Conservation (phyloP, 495 filamentous ascomycete genomes). For the Lentithecium fluviatile region DNA sequence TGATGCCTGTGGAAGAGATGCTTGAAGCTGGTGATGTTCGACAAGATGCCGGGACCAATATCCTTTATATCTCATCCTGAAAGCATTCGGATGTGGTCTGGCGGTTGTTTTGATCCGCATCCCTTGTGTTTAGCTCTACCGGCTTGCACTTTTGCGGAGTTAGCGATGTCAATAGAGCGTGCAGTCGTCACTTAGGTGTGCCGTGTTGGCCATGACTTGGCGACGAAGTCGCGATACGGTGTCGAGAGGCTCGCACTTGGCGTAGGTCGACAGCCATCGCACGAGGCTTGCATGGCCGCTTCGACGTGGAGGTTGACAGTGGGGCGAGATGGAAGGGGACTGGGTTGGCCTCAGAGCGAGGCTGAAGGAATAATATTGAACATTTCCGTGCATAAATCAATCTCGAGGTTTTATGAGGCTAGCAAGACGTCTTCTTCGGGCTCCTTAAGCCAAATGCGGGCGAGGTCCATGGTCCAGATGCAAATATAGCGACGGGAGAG, state of each 20-base stretch:
- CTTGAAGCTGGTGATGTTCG: no score
- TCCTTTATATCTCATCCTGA: background rate
- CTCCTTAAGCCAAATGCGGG: no score
- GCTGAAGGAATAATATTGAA: no score
- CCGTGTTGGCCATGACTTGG: background rate
- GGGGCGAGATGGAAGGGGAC: no score
- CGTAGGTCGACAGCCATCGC: background rate
- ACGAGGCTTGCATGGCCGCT: no score
- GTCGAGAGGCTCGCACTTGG: no score
- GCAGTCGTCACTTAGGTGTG: background rate
- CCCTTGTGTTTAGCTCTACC: background rate
- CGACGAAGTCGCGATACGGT: no score
- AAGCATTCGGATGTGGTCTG: background rate
- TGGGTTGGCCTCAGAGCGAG: no score
- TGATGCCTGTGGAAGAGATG: background rate
- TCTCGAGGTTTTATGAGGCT: background rate
- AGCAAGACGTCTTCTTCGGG: background rate
- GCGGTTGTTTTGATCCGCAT: background rate
- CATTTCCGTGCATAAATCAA: no score
- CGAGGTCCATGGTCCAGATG: background rate
- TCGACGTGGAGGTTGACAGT: no score
- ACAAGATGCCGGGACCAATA: background rate
- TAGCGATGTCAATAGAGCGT: background rate
- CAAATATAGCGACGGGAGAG: background rate
- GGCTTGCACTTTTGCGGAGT: background rate